Percentiles rank a stretch among this genome's conserved stretches.
phyloP scores from a whole-genome alignment of 345 rosid species.

The Cardamine occulta region DNA sequence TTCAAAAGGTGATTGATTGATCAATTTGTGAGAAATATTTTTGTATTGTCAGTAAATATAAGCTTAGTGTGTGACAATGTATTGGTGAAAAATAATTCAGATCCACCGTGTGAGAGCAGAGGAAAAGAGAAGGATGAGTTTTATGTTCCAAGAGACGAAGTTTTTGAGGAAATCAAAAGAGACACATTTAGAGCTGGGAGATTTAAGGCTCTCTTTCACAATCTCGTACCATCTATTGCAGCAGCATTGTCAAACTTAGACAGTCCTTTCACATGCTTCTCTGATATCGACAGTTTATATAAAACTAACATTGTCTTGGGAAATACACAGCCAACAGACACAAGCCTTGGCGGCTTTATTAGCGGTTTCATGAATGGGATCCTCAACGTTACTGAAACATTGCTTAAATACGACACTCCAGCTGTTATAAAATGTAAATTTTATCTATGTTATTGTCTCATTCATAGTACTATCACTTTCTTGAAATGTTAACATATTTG shows the following conservation, averaged over 20 bases:
- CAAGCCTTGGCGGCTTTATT: conserved; percentile 31
- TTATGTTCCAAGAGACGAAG: conserved; percentile 92
- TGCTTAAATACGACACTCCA: conserved; percentile 79
- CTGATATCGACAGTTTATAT: conserved; percentile 85
- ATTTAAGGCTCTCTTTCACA: conserved; percentile 86
- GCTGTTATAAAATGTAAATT: conserved; percentile 69
- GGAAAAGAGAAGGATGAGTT: conserved; percentile 82
- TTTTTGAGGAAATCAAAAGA: conserved; percentile 92
- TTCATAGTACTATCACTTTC: background rate
- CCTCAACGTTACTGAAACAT: conserved; percentile 56
- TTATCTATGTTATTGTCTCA: background rate
- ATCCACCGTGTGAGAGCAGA: conserved; percentile 71
- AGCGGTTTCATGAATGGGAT: conserved; percentile 53
- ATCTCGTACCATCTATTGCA: conserved; percentile 83
- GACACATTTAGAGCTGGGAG: conserved; percentile 81
- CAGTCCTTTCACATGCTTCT: conserved; percentile 81
- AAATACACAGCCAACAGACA: conserved; percentile 44
- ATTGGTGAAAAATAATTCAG: conserved; percentile 41
- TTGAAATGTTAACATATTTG: background rate
- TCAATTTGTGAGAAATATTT: too few species aligned
- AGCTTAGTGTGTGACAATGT: background rate
- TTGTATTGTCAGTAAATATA: background rate
- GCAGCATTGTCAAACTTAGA: conserved; percentile 80
- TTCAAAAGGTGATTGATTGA: conserved; percentile 53
- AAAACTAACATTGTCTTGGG: conserved; percentile 61